Percentiles rank a stretch among this genome's conserved stretches.
Evolutionary conservation across 2,329 filamentous ascomycete genomes (phyloP).

Genomic region (Pyrenophora tritici-repentis): DNA sequence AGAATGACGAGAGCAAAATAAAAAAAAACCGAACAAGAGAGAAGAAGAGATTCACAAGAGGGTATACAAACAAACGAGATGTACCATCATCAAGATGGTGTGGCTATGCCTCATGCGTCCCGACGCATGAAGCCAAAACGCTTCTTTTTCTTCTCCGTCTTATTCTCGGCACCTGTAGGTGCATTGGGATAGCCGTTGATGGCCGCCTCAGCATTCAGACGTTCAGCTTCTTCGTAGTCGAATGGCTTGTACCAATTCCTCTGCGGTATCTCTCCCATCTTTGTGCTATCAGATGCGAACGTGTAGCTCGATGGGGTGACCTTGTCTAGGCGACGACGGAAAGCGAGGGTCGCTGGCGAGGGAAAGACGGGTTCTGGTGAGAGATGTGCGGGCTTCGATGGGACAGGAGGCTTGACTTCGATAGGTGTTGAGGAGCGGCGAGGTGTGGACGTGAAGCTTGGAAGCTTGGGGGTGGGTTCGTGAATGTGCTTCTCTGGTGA

Average conservation of each 20-base stretch:
- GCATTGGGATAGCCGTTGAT: conserved; percentile 13
- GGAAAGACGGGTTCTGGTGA: conserved; percentile 11
- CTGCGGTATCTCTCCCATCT: conserved; percentile 56
- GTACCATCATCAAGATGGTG: not conserved
- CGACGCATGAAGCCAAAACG: conserved; percentile 16
- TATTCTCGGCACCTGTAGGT: conserved; percentile 8
- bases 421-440: conserved; percentile 8
- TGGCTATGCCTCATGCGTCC: conserved; percentile 2
- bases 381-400: conserved; percentile 10
- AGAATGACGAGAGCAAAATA: not conserved
- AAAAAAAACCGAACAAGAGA: not conserved
- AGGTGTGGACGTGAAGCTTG: conserved; percentile 20
- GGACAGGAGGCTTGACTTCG: conserved; percentile 6
- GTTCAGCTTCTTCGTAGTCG: conserved; percentile 50
- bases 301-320: conserved; percentile 50
- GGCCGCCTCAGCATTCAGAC: conserved; percentile 49
- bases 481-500: conserved; percentile 14
- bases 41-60: not conserved
- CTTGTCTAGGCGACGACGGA: conserved; percentile 41
- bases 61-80: conserved; percentile 4
- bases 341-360: conserved; percentile 6
- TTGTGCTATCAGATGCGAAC: conserved; percentile 53
- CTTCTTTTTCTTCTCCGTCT: conserved; percentile 12
- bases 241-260: conserved; percentile 51
- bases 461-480: conserved; percentile 20